phyloP scores from a whole-genome alignment of 129 eudicot genomes.

The Smallanthus sonchifolius region DNA sequence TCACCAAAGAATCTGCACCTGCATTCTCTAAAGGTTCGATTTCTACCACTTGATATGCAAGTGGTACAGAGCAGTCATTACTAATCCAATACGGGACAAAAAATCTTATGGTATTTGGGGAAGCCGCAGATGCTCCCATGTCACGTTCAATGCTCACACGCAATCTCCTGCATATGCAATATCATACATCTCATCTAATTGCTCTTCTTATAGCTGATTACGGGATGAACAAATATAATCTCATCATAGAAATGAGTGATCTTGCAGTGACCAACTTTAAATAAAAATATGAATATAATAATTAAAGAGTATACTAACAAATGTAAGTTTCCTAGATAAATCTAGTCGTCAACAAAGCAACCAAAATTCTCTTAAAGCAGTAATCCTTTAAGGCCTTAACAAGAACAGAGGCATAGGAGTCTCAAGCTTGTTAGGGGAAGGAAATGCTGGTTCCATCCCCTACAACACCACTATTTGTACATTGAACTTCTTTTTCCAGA shows the following conservation, averaged over 20 bases:
- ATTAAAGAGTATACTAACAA: background rate
- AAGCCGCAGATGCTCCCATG: conserved; percentile 77
- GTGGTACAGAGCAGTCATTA: conserved; percentile 61
- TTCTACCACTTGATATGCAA: conserved; percentile 86
- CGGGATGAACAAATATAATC: conserved; percentile 9
- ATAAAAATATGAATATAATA: background rate
- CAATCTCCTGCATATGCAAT: conserved; percentile 58
- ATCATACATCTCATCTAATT: conserved; percentile 6
- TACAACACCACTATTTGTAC: too few relatives aligned
- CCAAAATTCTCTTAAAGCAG: background rate
- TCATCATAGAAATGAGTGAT: background rate
- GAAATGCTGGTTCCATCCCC: too few relatives aligned
- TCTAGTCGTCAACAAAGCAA: conserved; percentile 10
- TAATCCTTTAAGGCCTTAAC: background rate
- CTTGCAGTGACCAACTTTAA: background rate
- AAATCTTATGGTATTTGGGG: conserved; percentile 81
- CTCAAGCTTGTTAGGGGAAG: too few relatives aligned
- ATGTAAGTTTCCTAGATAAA: background rate
- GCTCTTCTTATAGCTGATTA: background rate
- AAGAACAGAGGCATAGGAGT: background rate
- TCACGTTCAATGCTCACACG: conserved; percentile 98
- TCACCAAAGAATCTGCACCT: conserved; percentile 44
- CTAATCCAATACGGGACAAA: conserved; percentile 95
- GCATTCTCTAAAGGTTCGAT: conserved; percentile 70
- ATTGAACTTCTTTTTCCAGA: too few relatives aligned